Evolutionary conservation across 768 basidiomycete species (phyloP).

Genomic region (Suillus paluster): DNA sequence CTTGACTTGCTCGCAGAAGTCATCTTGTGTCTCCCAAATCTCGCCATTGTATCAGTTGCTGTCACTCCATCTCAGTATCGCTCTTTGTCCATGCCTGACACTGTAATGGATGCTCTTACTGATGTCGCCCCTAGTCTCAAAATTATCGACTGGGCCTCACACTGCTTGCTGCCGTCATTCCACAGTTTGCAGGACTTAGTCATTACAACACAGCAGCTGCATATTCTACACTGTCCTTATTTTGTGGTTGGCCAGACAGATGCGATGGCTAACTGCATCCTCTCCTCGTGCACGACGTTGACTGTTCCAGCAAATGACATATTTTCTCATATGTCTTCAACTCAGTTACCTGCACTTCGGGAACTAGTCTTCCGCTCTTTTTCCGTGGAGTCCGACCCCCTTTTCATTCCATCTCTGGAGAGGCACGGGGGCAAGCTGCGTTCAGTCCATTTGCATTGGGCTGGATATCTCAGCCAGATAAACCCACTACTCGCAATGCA

Average conservation of each 20-base stretch:
- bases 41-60: constrained; percentile 26
- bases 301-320: neutral
- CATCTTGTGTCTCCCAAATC: constrained; percentile 21
- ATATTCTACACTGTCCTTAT: constrained; percentile 3
- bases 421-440: constrained; percentile 22
- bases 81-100: neutral
- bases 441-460: neutral
- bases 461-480: constrained; percentile 5
- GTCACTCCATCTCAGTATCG: neutral
- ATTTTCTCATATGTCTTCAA: constrained; percentile 8
- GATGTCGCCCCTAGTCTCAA: constrained; percentile 20
- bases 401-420: neutral
- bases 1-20: constrained; percentile 13
- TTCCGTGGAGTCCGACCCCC: neutral
- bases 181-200: constrained; percentile 11
- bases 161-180: neutral
- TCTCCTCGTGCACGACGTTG: constrained; percentile 14
- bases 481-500: constrained; percentile 9
- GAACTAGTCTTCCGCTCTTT: neutral
- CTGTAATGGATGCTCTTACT: constrained; percentile 21
- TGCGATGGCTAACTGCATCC: constrained; percentile 17
- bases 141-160: constrained; percentile 23
- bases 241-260: neutral
- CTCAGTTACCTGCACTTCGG: constrained; percentile 20
- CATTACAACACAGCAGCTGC: constrained; percentile 17